Percentiles rank a stretch among this genome's conserved stretches.
These are phyloP conservation scores for Cyclotella kingstonii DNA, from an alignment of 108 stramenopile genomes.

Conservation along the genomic window DNA sequence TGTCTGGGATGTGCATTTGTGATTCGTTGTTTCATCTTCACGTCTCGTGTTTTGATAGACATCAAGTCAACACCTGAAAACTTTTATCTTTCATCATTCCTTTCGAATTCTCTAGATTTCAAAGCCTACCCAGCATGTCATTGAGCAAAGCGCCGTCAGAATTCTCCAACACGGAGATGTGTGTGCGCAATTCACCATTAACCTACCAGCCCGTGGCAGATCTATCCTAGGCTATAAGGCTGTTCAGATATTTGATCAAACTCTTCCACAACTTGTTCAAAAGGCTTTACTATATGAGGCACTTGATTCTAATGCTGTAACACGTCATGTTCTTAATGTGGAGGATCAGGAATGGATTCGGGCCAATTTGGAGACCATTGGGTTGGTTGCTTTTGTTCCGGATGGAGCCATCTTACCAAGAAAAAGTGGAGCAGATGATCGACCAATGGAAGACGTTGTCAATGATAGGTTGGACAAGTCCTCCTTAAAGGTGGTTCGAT, in stretches of 20 bases:
- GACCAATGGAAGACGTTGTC: slow-evolving; percentile 68
- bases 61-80: background rate
- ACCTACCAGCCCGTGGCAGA: slow-evolving; percentile 90
- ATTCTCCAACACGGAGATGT: slow-evolving; percentile 64
- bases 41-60: background rate
- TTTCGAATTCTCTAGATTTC: slow-evolving; percentile 49
- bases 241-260: slow-evolving; percentile 65
- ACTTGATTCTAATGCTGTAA: slow-evolving; percentile 47
- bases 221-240: slow-evolving; percentile 85
- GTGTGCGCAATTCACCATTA: slow-evolving; percentile 87
- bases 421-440: slow-evolving; percentile 81
- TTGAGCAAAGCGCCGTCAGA: slow-evolving; percentile 84
- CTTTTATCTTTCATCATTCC: background rate
- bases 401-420: slow-evolving; percentile 90
- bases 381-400: slow-evolving; percentile 85
- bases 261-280: slow-evolving; percentile 69
- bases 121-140: slow-evolving; percentile 83
- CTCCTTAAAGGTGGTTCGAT: slow-evolving; percentile 48
- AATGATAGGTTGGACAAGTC: no score
- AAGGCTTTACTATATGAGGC: slow-evolving; percentile 50
- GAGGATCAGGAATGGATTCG: slow-evolving; percentile 89
- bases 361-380: slow-evolving; percentile 52
- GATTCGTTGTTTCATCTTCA: background rate
- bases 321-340: slow-evolving; percentile 71
- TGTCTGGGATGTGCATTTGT: background rate